These are phyloP conservation scores for Cryptococcus sp. DNA, from an alignment of 1,284 basidiomycete genomes.

Conservation along the genomic window DNA sequence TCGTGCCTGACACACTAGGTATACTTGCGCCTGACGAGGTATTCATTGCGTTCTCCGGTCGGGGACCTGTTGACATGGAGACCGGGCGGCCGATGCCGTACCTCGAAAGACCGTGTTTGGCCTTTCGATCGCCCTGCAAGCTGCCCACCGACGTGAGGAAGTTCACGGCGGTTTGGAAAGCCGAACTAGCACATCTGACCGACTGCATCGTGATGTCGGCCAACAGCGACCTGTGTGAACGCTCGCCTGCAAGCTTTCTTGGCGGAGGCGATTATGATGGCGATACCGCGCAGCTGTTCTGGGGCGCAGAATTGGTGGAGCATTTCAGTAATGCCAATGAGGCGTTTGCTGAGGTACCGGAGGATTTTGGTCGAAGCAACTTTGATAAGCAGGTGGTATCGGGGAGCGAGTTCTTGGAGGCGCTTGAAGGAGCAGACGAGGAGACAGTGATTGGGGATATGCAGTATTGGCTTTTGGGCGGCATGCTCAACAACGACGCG, in stretches of 20 bases:
- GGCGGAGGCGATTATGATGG: constrained; percentile 51
- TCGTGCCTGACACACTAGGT: constrained; percentile 39
- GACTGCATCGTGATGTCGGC: constrained; percentile 47
- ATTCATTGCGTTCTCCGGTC: constrained; percentile 30
- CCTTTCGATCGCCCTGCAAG: constrained; percentile 43
- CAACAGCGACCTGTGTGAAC: constrained; percentile 24
- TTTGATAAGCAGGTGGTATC: constrained; percentile 40
- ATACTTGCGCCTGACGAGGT: constrained; percentile 41
- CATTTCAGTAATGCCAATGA: constrained; percentile 38
- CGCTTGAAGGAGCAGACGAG: constrained; percentile 18
- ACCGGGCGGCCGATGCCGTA: constrained; percentile 27
- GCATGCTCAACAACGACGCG: constrained; percentile 23
- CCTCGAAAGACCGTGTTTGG: constrained; percentile 34
- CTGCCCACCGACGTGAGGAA: constrained; percentile 43
- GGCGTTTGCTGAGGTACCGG: constrained; percentile 18
- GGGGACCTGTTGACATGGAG: constrained; percentile 22
- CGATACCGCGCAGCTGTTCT: constrained; percentile 40
- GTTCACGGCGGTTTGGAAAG: constrained; percentile 35
- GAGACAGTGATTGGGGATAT: constrained; percentile 22
- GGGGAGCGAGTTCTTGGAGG: constrained; percentile 32
- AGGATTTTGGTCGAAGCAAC: constrained; percentile 32
- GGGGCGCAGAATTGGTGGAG: constrained; percentile 31
- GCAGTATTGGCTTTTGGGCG: constrained; percentile 37
- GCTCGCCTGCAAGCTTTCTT: constrained; percentile 41
- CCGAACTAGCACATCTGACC: constrained; percentile 38